Conservation (phyloP, 225 moss, liverwort and hornwort genomes). For the Neckera pumila region DNA sequence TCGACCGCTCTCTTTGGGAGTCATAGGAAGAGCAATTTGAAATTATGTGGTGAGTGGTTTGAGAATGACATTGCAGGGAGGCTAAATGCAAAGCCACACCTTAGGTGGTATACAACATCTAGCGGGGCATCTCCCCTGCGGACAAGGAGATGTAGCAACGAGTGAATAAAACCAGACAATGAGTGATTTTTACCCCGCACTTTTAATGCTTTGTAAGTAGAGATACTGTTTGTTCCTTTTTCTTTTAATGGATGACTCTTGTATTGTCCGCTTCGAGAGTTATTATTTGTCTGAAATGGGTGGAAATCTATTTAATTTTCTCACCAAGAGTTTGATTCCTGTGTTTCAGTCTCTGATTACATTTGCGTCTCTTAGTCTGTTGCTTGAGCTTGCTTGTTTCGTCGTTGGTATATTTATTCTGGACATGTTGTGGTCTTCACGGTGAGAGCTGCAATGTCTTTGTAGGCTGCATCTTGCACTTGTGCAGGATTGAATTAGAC, state of each 20-base stretch:
- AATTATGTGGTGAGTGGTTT: slow-evolving; percentile 1
- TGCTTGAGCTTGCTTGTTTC: neutral
- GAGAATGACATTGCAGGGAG: slow-evolving; percentile 1
- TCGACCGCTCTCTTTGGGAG: neutral
- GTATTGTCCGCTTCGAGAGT: neutral
- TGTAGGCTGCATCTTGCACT: neutral
- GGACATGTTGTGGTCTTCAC: neutral
- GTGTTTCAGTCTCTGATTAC: neutral
- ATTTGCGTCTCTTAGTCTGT: neutral
- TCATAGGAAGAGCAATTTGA: neutral
- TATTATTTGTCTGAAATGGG: neutral
- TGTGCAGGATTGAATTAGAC: neutral
- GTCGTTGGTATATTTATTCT: neutral
- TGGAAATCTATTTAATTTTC: neutral
- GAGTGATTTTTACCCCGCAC: slow-evolving; percentile 4
- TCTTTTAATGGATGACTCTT: neutral
- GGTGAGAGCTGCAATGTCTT: neutral
- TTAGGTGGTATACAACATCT: neutral
- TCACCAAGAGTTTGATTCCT: neutral
- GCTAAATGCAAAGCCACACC: neutral
- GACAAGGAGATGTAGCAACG: neutral
- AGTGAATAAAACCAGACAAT: neutral
- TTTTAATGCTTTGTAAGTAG: slow-evolving; percentile 10
- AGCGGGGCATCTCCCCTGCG: neutral
- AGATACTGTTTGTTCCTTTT: neutral